A percentile compares a stretch with the other conserved stretches of the same genome.
Conservation (phyloP, 805 yeast genomes). For the Saturnispora gosingensis region DNA sequence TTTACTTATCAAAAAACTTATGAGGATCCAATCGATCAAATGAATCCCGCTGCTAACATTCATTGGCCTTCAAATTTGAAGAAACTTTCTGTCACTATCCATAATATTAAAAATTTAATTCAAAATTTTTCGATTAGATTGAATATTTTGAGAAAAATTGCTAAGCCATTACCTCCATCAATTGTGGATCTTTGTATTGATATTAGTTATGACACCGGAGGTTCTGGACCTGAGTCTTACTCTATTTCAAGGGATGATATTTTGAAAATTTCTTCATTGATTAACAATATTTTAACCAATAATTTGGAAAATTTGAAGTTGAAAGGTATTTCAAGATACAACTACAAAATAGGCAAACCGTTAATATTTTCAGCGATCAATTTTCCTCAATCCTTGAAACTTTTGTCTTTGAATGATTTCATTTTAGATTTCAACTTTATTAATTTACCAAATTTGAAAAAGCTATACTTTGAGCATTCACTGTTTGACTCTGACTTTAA, state of each 20-base stretch:
- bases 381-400: constrained; percentile 21
- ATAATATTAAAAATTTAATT: constrained; percentile 22
- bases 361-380: constrained; percentile 23
- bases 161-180: constrained; percentile 23
- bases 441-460: constrained; percentile 19
- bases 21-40: constrained; percentile 10
- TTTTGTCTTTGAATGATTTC: constrained; percentile 24
- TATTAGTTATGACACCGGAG: constrained; percentile 26
- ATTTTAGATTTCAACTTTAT: constrained; percentile 22
- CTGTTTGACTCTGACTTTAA: constrained; percentile 24
- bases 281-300: constrained; percentile 21
- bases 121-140: constrained; percentile 24
- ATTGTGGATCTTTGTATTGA: constrained; percentile 24
- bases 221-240: constrained; percentile 23
- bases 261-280: constrained; percentile 19
- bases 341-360: constrained; percentile 25
- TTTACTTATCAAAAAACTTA: constrained; percentile 20
- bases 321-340: constrained; percentile 26
- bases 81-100: constrained; percentile 23
- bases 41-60: constrained; percentile 10
- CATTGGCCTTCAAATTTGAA: constrained; percentile 24
- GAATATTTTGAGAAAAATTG: constrained; percentile 20
- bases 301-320: constrained; percentile 22
- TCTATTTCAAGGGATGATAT: constrained; percentile 24
- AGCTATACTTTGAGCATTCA: constrained; percentile 24